phyloP scores from a whole-genome alignment of 2,329 filamentous ascomycete genomes.

The Exophiala viscosa region DNA sequence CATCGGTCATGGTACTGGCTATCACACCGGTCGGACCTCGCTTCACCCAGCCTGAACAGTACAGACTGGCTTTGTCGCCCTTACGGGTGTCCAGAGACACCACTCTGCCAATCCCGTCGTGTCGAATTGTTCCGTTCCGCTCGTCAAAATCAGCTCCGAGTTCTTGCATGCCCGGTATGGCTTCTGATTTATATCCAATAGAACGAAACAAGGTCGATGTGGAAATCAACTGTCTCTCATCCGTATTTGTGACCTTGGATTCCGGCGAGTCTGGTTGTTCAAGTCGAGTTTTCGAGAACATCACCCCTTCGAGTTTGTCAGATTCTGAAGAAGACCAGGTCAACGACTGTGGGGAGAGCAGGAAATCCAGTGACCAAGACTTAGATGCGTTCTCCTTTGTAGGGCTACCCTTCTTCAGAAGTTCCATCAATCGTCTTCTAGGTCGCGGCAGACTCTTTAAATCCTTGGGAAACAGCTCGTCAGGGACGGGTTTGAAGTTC shows the following conservation, averaged over 20 bases:
- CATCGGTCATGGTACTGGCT: constrained; percentile 91
- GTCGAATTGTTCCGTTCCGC: constrained; percentile 70
- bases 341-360: constrained; percentile 73
- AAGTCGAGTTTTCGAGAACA: constrained; percentile 57
- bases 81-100: constrained; percentile 32
- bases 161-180: constrained; percentile 69
- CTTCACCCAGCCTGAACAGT: constrained; percentile 96
- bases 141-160: constrained; percentile 76
- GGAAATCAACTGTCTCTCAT: constrained; percentile 49
- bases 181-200: constrained; percentile 86
- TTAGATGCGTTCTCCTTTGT: constrained; percentile 53
- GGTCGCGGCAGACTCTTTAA: constrained; percentile 69
- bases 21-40: constrained; percentile 92
- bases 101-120: constrained; percentile 76
- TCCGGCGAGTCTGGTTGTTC: constrained; percentile 51
- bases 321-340: constrained; percentile 46
- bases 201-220: constrained; percentile 79
- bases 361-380: constrained; percentile 81
- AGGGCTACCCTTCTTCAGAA: constrained; percentile 71
- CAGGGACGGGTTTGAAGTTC: constrained; percentile 66
- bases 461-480: constrained; percentile 63
- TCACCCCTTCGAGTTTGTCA: constrained; percentile 58
- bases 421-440: constrained; percentile 71
- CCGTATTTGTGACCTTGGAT: constrained; percentile 49
- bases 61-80: constrained; percentile 63